A percentile compares a stretch with the other conserved stretches of the same genome.
Evolutionary conservation across 495 filamentous ascomycete genomes (phyloP).

Genomic region (Penicillium goetzii): DNA sequence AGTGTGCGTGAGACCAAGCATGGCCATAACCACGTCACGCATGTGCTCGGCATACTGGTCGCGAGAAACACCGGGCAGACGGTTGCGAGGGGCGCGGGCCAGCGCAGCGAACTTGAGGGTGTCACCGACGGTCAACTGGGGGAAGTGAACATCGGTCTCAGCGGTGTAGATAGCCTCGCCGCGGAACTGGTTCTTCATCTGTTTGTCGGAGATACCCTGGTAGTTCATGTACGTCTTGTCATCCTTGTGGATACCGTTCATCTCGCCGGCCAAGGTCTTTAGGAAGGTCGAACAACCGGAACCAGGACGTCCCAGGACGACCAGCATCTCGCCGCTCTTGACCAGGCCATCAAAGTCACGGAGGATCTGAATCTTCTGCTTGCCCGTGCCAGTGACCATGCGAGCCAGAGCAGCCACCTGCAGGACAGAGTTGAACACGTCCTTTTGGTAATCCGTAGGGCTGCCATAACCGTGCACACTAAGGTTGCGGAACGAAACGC

Average conservation of each 20-base stretch:
- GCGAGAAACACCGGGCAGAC: conserved; percentile 43
- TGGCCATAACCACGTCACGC: conserved; percentile 60
- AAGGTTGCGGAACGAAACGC: conserved; percentile 61
- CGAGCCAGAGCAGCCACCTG: conserved; percentile 54
- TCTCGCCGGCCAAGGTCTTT: conserved; percentile 72
- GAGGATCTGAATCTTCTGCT: conserved; percentile 70
- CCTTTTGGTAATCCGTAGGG: conserved; percentile 81
- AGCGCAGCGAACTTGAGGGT: conserved; percentile 61
- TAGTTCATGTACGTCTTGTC: conserved; percentile 66
- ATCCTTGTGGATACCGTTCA: conserved; percentile 71
- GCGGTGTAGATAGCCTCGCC: conserved; percentile 67
- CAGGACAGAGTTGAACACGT: conserved; percentile 70
- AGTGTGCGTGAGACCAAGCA: conserved; percentile 54
- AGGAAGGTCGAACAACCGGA: conserved; percentile 74
- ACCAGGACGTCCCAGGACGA: conserved; percentile 78
- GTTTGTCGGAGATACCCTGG: conserved; percentile 73
- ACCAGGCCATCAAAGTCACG: conserved; percentile 74
- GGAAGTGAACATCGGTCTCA: conserved; percentile 70
- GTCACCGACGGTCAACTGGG: conserved; percentile 61
- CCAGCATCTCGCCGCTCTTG: conserved; percentile 76
- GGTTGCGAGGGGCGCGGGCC: conserved; percentile 45
- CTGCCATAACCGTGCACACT: conserved; percentile 78
- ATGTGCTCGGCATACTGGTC: conserved; percentile 50
- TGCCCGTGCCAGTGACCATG: conserved; percentile 46
- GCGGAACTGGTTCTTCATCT: conserved; percentile 70